These are phyloP conservation scores for Baorangia bicolor DNA, from an alignment of 768 basidiomycete genomes.

Conservation along the genomic window DNA sequence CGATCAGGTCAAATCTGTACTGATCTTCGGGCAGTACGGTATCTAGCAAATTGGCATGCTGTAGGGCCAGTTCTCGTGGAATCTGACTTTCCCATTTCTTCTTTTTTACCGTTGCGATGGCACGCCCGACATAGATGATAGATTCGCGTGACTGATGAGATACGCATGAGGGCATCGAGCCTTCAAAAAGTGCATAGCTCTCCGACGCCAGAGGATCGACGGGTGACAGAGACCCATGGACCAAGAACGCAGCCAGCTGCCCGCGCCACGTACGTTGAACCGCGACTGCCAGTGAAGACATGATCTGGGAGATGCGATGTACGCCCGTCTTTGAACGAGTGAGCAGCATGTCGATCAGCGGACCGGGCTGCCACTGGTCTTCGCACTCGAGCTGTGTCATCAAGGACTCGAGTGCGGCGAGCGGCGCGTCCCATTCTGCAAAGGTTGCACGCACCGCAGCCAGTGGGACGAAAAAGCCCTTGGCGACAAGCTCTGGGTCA, in stretches of 20 bases:
- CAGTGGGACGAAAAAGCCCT: slow-evolving; percentile 80
- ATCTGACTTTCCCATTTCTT: slow-evolving; percentile 79
- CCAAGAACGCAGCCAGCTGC: slow-evolving; percentile 77
- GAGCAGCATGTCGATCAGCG: slow-evolving; percentile 76
- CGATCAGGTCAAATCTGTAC: slow-evolving; percentile 71
- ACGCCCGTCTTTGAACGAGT: slow-evolving; percentile 75
- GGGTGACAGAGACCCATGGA: slow-evolving; percentile 67
- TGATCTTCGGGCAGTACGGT: slow-evolving; percentile 72
- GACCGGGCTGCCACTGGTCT: slow-evolving; percentile 62
- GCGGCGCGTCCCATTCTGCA: slow-evolving; percentile 84
- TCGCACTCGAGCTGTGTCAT: slow-evolving; percentile 59
- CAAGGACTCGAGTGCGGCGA: slow-evolving; percentile 67
- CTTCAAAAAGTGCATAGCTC: slow-evolving; percentile 56
- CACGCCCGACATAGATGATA: slow-evolving; percentile 83
- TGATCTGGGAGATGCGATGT: slow-evolving; percentile 68
- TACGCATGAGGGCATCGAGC: slow-evolving; percentile 73
- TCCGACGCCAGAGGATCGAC: slow-evolving; percentile 68
- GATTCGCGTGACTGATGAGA: slow-evolving; percentile 73
- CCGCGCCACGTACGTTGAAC: slow-evolving; percentile 83
- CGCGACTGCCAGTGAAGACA: slow-evolving; percentile 65
- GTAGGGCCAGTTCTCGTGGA: slow-evolving; percentile 61
- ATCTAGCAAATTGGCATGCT: slow-evolving; percentile 65
- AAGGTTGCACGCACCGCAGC: slow-evolving; percentile 82
- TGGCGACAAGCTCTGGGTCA: slow-evolving; percentile 75
- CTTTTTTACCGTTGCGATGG: slow-evolving; percentile 78